Evolutionary conservation across 805 yeast species (phyloP).

Genomic region (Priceomyces medius): DNA sequence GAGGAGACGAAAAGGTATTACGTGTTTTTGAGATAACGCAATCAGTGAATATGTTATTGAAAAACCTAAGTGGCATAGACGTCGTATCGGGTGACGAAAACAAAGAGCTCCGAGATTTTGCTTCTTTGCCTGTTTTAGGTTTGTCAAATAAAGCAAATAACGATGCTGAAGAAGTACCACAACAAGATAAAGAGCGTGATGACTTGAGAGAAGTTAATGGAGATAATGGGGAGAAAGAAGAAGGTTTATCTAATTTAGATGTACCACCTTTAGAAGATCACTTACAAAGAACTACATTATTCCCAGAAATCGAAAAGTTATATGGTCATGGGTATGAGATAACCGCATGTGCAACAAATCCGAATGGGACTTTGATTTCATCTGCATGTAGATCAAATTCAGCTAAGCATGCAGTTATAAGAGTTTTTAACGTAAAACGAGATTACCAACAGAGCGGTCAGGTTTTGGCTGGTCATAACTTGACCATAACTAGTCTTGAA

Average conservation of each 20-base stretch:
- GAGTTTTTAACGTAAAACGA: slow-evolving; percentile 63
- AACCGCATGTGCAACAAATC: slow-evolving; percentile 70
- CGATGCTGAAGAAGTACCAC: slow-evolving; percentile 40
- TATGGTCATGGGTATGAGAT: slow-evolving; percentile 98
- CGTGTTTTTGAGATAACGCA: slow-evolving; percentile 88
- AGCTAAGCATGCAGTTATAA: slow-evolving; percentile 78
- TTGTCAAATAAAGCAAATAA: slow-evolving; percentile 84
- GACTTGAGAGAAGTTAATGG: slow-evolving; percentile 32
- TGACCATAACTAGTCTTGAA: slow-evolving; percentile 80
- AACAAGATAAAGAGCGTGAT: slow-evolving; percentile 38
- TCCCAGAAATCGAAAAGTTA: slow-evolving; percentile 93
- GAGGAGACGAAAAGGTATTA: slow-evolving; percentile 92
- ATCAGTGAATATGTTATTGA: slow-evolving; percentile 64
- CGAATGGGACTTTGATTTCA: slow-evolving; percentile 64
- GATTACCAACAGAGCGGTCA: slow-evolving; percentile 51
- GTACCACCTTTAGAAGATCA: slow-evolving; percentile 87
- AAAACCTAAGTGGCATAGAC: slow-evolving; percentile 49
- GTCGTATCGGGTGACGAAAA: slow-evolving; percentile 22
- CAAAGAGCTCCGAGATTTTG: slow-evolving; percentile 66
- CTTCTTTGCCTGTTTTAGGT: slow-evolving; percentile 90
- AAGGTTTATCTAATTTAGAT: slow-evolving; percentile 44
- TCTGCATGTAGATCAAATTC: slow-evolving; percentile 91
- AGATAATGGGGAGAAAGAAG: slow-evolving; percentile 34
- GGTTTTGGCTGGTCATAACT: slow-evolving; percentile 64
- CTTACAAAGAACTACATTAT: slow-evolving; percentile 84